Evolutionary conservation across 177 flowering plant genomes (phyloP).

Genomic region (Vitis hybrid): DNA sequence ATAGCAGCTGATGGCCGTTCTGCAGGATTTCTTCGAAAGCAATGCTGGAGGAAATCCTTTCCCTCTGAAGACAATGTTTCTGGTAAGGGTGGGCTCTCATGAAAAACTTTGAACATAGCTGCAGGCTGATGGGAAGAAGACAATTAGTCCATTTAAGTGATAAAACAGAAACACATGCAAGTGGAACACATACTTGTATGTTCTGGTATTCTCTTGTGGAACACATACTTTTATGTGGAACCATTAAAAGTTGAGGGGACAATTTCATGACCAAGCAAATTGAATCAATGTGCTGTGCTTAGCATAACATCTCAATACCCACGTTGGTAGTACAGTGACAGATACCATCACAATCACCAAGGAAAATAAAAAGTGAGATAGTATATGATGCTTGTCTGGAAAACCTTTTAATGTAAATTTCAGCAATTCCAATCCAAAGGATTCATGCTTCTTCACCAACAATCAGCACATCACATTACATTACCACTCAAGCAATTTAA

Average conservation of each 20-base stretch:
- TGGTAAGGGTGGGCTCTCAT: constrained; percentile 31
- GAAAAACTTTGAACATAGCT: constrained; percentile 42
- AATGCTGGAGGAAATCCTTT: constrained; percentile 33
- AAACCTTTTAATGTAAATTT: no score
- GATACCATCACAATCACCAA: neutral
- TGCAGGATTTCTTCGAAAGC: constrained; percentile 40
- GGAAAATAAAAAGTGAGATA: neutral
- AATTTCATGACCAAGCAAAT: neutral
- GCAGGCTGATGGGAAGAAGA: constrained; percentile 24
- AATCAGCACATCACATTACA: no score
- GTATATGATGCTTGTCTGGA: neutral
- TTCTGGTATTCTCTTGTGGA: neutral
- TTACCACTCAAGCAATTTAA: no score
- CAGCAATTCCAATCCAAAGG: no score
- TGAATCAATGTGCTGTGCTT: neutral
- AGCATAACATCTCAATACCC: neutral
- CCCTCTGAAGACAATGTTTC: constrained; percentile 30
- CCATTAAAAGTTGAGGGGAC: neutral
- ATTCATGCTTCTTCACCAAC: no score
- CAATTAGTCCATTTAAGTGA: neutral
- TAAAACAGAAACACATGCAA: neutral
- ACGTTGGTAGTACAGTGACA: neutral
- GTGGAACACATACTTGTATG: neutral
- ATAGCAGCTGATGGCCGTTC: constrained; percentile 31
- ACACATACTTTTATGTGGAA: neutral